Evolutionary conservation across 2,329 filamentous ascomycete species (phyloP).

Genomic region (Cladosporium sp.): DNA sequence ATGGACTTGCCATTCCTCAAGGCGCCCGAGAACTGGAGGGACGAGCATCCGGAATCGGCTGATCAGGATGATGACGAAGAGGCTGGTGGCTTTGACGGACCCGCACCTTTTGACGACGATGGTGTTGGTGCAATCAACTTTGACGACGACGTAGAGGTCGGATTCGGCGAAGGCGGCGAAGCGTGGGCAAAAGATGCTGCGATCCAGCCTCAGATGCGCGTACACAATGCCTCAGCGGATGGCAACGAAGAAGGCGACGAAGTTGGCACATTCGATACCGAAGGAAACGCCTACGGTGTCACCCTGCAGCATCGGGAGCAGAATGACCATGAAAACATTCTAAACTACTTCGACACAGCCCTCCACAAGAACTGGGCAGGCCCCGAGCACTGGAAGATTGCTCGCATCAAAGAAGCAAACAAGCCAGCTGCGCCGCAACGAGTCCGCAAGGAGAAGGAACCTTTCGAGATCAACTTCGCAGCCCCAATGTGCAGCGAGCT

Average conservation of each 20-base stretch:
- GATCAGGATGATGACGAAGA: constrained; percentile 46
- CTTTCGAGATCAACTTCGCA: constrained; percentile 89
- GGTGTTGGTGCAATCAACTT: constrained; percentile 72
- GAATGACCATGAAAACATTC: constrained; percentile 83
- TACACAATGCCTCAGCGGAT: constrained; percentile 61
- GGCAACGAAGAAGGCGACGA: constrained; percentile 40
- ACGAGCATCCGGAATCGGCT: constrained; percentile 54
- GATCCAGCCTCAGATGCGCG: constrained; percentile 77
- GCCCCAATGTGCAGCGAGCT: constrained; percentile 67
- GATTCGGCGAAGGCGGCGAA: constrained; percentile 94
- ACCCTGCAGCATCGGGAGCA: constrained; percentile 65
- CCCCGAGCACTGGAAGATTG: constrained; percentile 97
- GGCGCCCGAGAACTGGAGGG: constrained; percentile 75
- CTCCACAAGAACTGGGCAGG: constrained; percentile 96
- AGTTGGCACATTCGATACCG: constrained; percentile 55
- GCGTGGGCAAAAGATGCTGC: constrained; percentile 91
- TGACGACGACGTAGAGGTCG: constrained; percentile 74
- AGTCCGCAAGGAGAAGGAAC: constrained; percentile 94
- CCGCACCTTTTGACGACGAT: constrained; percentile 66
- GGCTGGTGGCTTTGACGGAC: constrained; percentile 44
- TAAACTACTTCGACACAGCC: constrained; percentile 97
- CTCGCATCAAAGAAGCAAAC: constrained; percentile 73
- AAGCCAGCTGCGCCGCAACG: constrained; percentile 62
- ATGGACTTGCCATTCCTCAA: constrained; percentile 91
- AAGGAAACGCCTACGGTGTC: constrained; percentile 67